Percentiles rank a stretch among this genome's conserved stretches.
These are phyloP conservation scores for Fusarium sp. DNA, from an alignment of 2,329 filamentous ascomycete genomes.

Conservation along the genomic window DNA sequence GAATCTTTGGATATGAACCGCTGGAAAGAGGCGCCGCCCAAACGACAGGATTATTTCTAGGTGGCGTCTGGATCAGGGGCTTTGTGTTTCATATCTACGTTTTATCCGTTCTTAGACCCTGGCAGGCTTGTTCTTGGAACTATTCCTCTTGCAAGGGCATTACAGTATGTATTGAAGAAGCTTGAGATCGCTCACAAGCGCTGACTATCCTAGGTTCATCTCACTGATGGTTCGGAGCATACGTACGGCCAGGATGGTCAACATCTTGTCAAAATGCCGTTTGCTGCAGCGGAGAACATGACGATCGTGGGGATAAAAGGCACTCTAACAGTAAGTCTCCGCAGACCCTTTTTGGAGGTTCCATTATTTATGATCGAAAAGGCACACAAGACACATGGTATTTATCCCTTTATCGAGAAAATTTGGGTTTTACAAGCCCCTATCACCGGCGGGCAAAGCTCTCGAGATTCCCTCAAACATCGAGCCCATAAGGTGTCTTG, in stretches of 20 bases:
- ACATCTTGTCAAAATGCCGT: neutral
- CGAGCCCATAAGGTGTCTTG: neutral
- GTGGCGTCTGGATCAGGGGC: neutral
- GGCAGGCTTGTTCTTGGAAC: neutral
- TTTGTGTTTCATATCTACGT: neutral
- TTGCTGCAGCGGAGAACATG: fast-evolving
- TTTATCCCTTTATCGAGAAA: neutral
- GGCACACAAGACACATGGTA: neutral
- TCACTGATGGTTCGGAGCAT: neutral
- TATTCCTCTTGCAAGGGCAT: neutral
- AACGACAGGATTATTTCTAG: fast-evolving
- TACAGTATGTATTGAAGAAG: neutral
- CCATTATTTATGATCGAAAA: no score
- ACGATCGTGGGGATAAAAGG: fast-evolving
- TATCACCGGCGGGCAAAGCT: no score
- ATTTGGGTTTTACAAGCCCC: neutral
- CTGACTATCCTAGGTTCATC: no score
- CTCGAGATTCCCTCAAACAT: fast-evolving
- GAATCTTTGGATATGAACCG: neutral
- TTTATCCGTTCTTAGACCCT: fast-evolving
- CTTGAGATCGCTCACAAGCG: fast-evolving
- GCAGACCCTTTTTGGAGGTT: no score
- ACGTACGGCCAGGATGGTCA: fast-evolving
- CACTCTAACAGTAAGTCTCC: neutral
- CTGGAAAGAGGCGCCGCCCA: fast-evolving